A percentile compares a stretch with the other conserved stretches of the same genome.
phyloP scores from a whole-genome alignment of 208 protist species.

The Wallacemonas sp. region DNA sequence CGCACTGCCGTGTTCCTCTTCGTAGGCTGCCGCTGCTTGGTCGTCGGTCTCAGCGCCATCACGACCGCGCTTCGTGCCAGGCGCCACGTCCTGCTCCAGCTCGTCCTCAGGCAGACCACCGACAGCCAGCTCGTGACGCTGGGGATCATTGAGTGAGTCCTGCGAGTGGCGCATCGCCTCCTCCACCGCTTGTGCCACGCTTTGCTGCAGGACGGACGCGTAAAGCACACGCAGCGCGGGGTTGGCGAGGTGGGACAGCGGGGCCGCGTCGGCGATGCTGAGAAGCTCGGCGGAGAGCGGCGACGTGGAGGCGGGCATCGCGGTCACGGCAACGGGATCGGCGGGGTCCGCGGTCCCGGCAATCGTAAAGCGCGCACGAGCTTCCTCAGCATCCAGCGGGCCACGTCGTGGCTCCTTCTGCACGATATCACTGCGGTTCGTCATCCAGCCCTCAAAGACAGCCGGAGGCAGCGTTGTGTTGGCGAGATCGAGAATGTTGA shows the following conservation, averaged over 20 bases:
- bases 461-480: constrained; percentile 76
- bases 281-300: constrained; percentile 11
- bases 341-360: constrained; percentile 19
- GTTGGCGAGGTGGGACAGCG: constrained; percentile 35
- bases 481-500: constrained; percentile 63
- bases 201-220: constrained; percentile 36
- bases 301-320: not conserved
- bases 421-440: constrained; percentile 65
- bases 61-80: constrained; percentile 4
- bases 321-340: constrained; percentile 20
- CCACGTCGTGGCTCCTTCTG: constrained; percentile 60
- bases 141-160: constrained; percentile 1
- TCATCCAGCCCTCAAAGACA: constrained; percentile 63
- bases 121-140: constrained; percentile 8
- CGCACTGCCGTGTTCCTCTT: not conserved
- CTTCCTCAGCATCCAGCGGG: constrained; percentile 63
- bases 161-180: constrained; percentile 27
- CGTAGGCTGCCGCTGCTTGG: not conserved
- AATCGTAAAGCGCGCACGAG: constrained; percentile 51
- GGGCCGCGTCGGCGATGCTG: constrained; percentile 26
- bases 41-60: constrained; percentile 14
- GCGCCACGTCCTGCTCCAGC: constrained; percentile 22
- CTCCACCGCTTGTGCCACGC: constrained; percentile 28
- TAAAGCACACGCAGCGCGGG: constrained; percentile 38
- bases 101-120: constrained; percentile 8